Percentiles rank a stretch among this genome's conserved stretches.
phyloP scores from a whole-genome alignment of 2,329 filamentous ascomycete species.

The Ophiosphaerella narmari region DNA sequence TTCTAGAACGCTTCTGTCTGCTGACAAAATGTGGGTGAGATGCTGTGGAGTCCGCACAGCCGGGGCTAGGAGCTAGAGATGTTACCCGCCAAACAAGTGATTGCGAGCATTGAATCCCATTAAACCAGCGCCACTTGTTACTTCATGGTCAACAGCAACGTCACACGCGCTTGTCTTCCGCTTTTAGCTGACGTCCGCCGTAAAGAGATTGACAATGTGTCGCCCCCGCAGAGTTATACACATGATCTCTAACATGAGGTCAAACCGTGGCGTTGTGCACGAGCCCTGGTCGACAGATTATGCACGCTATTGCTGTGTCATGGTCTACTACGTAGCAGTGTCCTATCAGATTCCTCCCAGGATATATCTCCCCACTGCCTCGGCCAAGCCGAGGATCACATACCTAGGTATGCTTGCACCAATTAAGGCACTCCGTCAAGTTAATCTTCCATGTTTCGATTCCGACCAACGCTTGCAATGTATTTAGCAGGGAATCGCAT shows the following conservation, averaged over 20 bases:
- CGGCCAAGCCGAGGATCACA: not conserved
- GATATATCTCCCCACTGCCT: slow-evolving; percentile 12
- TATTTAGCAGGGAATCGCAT: too few species aligned
- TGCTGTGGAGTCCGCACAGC: not conserved
- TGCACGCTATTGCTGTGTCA: slow-evolving; percentile 21
- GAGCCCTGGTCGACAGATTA: slow-evolving; percentile 14
- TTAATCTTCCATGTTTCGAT: too few species aligned
- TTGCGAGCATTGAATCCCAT: too few species aligned
- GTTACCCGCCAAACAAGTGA: too few species aligned
- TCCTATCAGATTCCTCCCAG: slow-evolving; percentile 16
- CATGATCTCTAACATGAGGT: slow-evolving; percentile 14
- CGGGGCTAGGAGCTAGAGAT: too few species aligned
- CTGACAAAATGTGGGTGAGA: not conserved
- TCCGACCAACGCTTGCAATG: too few species aligned
- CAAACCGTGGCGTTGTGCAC: slow-evolving; percentile 8
- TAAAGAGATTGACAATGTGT: not conserved
- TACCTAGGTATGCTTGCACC: too few species aligned
- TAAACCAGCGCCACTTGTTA: not conserved
- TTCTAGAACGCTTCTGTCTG: slow-evolving; percentile 19
- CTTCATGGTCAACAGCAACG: not conserved
- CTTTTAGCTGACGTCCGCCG: not conserved
- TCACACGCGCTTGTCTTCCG: not conserved
- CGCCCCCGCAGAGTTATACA: not conserved
- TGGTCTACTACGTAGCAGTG: slow-evolving; percentile 5
- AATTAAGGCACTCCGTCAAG: too few species aligned